phyloP scores from a whole-genome alignment of 768 basidiomycete genomes.

The Mycena rebaudengoi region DNA sequence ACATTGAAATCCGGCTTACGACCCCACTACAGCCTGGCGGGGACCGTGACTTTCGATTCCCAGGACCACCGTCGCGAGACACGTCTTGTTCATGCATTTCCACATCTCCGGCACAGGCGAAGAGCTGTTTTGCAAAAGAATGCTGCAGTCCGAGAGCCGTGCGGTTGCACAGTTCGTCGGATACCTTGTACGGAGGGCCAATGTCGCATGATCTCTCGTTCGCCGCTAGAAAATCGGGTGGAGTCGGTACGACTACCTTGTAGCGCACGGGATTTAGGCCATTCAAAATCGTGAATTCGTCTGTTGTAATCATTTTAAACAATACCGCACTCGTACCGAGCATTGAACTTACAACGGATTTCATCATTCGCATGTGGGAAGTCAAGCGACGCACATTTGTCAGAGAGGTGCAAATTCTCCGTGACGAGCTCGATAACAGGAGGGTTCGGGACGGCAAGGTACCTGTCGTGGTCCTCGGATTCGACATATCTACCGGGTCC shows the following conservation, averaged over 20 bases:
- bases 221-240: slow-evolving; percentile 11
- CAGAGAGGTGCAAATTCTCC: slow-evolving; percentile 1
- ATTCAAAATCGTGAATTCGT: not conserved
- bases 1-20: not conserved
- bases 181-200: slow-evolving; percentile 1
- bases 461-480: not conserved
- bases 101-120: slow-evolving; percentile 3
- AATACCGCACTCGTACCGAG: not conserved
- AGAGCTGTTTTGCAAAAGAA: not conserved
- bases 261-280: not conserved
- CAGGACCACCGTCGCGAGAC: not conserved
- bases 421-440: slow-evolving; percentile 2
- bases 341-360: slow-evolving; percentile 11
- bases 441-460: slow-evolving; percentile 4
- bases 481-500: not conserved
- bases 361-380: not conserved
- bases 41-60: not conserved
- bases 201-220: slow-evolving; percentile 10
- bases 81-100: no score
- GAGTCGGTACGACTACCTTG: not conserved
- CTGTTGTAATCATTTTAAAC: not conserved
- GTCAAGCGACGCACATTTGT: not conserved
- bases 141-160: not conserved
- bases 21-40: not conserved
- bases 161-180: slow-evolving; percentile 12